These are phyloP conservation scores for Phaeotremella fagi DNA, from an alignment of 768 basidiomycete genomes.

Conservation along the genomic window DNA sequence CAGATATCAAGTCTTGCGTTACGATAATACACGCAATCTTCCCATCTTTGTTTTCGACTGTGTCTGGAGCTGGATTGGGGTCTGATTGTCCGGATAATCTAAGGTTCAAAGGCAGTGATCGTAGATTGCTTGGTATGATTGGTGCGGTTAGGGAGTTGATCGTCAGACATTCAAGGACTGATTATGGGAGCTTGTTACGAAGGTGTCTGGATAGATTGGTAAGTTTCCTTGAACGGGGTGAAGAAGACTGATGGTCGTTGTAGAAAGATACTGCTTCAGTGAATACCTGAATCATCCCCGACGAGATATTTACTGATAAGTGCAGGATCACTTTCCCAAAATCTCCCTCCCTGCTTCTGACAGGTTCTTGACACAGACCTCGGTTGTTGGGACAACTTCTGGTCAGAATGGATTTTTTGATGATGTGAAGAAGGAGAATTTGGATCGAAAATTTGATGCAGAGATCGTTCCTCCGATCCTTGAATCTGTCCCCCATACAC, in stretches of 20 bases:
- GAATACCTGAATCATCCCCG: too few species aligned
- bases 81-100: too few species aligned
- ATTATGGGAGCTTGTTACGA: slow-evolving; percentile 11
- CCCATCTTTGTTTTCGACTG: slow-evolving; percentile 15
- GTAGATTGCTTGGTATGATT: slow-evolving; percentile 14
- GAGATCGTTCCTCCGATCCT: too few species aligned
- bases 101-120: too few species aligned
- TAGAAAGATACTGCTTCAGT: too few species aligned
- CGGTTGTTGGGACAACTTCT: too few species aligned
- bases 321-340: neutral
- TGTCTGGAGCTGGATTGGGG: too few species aligned
- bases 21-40: slow-evolving; percentile 76
- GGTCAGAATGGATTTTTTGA: too few species aligned
- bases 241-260: too few species aligned
- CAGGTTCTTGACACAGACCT: neutral
- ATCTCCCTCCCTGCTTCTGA: neutral
- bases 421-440: too few species aligned
- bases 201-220: neutral
- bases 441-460: too few species aligned
- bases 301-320: neutral
- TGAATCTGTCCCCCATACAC: neutral
- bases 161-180: slow-evolving; percentile 17
- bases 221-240: too few species aligned
- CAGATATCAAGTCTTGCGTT: slow-evolving; percentile 52
- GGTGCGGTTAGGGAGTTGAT: slow-evolving; percentile 24